Base-by-base conservation (phyloP, 441 rosid species). In the Brassica balearica region DNA sequence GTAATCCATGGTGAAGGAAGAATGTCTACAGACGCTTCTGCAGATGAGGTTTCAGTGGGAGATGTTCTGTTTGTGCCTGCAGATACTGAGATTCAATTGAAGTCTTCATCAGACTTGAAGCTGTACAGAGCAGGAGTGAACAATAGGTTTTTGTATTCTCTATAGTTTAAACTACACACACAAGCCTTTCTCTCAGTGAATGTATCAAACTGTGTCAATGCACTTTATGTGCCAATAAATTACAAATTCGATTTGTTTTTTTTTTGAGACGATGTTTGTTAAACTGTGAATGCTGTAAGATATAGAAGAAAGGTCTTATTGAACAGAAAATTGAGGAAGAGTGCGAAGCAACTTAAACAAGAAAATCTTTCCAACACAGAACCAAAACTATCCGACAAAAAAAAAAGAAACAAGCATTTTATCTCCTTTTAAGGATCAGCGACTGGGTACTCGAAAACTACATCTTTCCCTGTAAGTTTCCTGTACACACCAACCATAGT, bases 391-490 rank as follows among this genome's bases (percentile, higher is more conserved):
- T 66, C 81, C 74, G 32, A 68, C 65, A 73, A 79, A 61, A 34
- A 78, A 61, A 48, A 23, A n/a, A 48, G 17, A 68, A 48, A 12
- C 4, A 69, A 65, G 3, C 46, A 63, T 29, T 56, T 46, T 55
- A 75, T 36, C 60, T 78, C 68, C 78, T 86, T 79, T 25, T 3
- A 87, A 58, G 85, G 82, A 22, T 87, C 92, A 0, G 85, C 72
- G 9, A 73, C 15, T 1, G 94, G 96, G 78, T 82, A 91, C 23
- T 90, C 94, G 69, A 91, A 90, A 55, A 88, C 94, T 0, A 91
- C 90, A 65, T 91, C 92, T 63, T 84, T 91, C 32, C 92, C 94
- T 0, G 91, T 84, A 59, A 91, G 90, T 86, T 91, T 91, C 83
- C 92, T 71, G 90, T 89, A 89, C 62, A 88, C 90, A 25, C 86